These are phyloP conservation scores for Cyclospora cayetanensis DNA, from an alignment of 169 alveolate species.

Conservation along the genomic window DNA sequence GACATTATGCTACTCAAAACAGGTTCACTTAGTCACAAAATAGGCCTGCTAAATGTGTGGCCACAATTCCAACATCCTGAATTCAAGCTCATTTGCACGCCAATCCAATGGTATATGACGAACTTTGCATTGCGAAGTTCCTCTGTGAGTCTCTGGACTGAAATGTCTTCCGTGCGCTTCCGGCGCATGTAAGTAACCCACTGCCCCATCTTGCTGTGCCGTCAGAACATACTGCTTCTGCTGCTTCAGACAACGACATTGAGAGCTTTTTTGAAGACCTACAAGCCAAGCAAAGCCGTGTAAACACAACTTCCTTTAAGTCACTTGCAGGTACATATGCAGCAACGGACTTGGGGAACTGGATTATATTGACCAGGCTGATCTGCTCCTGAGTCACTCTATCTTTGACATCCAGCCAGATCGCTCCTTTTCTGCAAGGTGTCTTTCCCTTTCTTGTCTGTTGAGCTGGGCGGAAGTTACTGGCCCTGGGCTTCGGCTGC, in stretches of 20 bases:
- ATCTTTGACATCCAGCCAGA: not conserved
- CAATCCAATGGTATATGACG: not conserved
- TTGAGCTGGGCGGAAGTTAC: constrained; percentile 11
- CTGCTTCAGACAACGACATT: not conserved
- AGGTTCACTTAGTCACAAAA: not conserved
- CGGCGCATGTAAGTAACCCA: constrained; percentile 29
- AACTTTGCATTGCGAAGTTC: constrained; percentile 56
- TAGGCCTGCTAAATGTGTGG: not conserved
- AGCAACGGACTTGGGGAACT: not conserved
- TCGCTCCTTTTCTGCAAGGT: not conserved
- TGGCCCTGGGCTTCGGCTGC: not conserved
- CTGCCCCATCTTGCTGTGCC: constrained; percentile 61
- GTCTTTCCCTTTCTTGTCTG: constrained; percentile 24
- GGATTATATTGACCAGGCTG: not conserved
- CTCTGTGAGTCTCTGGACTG: constrained; percentile 55
- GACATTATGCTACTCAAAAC: not conserved
- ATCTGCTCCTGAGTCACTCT: not conserved
- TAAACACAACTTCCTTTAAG: not conserved
- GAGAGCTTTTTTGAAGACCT: not conserved
- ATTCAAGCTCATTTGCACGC: not conserved
- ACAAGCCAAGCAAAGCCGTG: not conserved
- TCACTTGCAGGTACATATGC: not conserved
- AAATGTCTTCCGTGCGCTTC: constrained; percentile 43
- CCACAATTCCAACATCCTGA: not conserved
- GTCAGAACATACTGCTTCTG: not conserved